These are phyloP conservation scores for Chrysosphaeria jannelii DNA, from an alignment of 2,329 filamentous ascomycete genomes.

Conservation along the genomic window DNA sequence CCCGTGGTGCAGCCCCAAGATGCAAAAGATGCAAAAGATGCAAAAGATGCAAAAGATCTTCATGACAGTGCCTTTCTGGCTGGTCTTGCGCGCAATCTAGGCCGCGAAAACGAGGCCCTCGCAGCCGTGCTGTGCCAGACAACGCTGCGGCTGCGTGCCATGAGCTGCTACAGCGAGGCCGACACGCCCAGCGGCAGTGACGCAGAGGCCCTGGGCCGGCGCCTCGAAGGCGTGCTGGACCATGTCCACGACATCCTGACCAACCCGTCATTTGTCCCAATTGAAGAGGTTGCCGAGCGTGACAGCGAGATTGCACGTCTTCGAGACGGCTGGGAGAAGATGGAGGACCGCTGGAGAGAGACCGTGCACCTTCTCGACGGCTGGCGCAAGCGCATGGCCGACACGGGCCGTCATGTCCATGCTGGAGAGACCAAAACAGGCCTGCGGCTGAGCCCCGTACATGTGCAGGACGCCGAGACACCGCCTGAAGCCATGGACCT, in stretches of 20 bases:
- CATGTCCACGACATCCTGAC: constrained; percentile 64
- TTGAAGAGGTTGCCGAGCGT: constrained; percentile 78
- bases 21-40: too few species aligned
- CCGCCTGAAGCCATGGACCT: background rate
- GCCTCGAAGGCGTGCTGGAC: constrained; percentile 49
- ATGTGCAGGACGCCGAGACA: constrained; percentile 16
- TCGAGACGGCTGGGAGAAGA: constrained; percentile 67
- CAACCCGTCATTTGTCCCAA: constrained; percentile 83
- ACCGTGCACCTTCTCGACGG: constrained; percentile 73
- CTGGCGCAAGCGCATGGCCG: constrained; percentile 60
- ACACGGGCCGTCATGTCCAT: constrained; percentile 37
- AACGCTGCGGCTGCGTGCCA: constrained; percentile 37
- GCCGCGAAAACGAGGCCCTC: constrained; percentile 73
- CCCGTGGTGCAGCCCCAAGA: too few species aligned
- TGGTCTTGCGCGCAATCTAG: constrained; percentile 50
- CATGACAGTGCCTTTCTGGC: constrained; percentile 58
- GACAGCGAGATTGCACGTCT: constrained; percentile 73
- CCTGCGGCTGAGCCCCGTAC: constrained; percentile 28
- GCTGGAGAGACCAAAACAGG: constrained; percentile 38
- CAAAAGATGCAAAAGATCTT: too few species aligned
- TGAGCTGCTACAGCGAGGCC: constrained; percentile 20
- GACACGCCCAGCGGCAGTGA: constrained; percentile 6
- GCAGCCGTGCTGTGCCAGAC: constrained; percentile 42
- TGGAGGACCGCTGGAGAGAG: constrained; percentile 76
- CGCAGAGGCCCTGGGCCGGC: constrained; percentile 31